phyloP scores from a whole-genome alignment of 2,329 filamentous ascomycete species.

The Plenodomus lindquistii region DNA sequence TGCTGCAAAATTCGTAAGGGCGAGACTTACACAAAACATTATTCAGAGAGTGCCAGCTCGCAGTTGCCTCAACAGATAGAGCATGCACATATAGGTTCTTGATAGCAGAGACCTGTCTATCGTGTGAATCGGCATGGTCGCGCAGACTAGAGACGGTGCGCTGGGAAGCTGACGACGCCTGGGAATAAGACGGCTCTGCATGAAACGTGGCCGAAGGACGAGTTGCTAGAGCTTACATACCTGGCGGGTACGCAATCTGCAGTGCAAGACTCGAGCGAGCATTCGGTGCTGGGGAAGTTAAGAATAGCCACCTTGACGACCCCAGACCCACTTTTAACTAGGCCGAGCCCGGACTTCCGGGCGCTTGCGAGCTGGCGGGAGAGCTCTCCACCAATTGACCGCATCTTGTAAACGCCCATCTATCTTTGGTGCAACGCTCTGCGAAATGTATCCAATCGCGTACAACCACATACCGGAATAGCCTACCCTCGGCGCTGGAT shows the following conservation, averaged over 20 bases:
- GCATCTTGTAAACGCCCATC: conserved; percentile 22
- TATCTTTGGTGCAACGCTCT: conserved; percentile 21
- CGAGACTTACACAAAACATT: no score
- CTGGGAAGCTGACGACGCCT: conserved; percentile 1
- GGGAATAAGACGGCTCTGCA: conserved; percentile 5
- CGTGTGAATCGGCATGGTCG: not conserved
- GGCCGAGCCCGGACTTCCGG: conserved; percentile 11
- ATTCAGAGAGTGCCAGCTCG: no score
- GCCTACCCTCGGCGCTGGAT: conserved; percentile 24
- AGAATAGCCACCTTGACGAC: conserved; percentile 17
- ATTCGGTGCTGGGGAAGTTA: conserved; percentile 8
- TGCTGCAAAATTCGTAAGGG: no score
- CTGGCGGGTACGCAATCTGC: conserved; percentile 12
- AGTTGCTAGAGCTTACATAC: conserved; percentile 1
- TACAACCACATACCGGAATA: conserved; percentile 1
- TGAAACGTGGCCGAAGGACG: not conserved
- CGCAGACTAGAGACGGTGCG: not conserved
- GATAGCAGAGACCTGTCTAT: no score
- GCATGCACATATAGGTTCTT: no score
- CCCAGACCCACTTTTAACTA: conserved; percentile 9
- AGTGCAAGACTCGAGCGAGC: not conserved
- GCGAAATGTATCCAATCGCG: conserved; percentile 27
- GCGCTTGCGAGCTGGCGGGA: conserved; percentile 14
- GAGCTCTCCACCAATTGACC: conserved; percentile 21
- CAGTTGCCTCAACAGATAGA: not conserved